phyloP scores from a whole-genome alignment of 2,329 filamentous ascomycete species.

The Ophiostoma piceae region DNA sequence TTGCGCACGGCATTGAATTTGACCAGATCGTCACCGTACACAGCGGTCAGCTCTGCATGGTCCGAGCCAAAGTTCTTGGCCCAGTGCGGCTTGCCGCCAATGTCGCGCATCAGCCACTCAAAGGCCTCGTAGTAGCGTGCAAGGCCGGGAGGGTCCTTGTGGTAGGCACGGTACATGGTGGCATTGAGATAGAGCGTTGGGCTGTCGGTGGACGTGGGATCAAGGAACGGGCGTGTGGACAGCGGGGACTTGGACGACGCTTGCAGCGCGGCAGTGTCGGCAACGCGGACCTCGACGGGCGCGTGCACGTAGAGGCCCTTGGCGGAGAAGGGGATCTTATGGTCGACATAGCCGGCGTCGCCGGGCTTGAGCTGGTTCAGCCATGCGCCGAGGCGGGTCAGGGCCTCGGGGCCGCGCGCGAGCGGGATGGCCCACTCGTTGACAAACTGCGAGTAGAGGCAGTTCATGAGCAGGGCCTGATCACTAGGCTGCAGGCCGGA shows the following conservation, averaged over 20 bases:
- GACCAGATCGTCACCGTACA: conserved; percentile 58
- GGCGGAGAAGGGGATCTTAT: conserved; percentile 63
- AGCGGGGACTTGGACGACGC: conserved; percentile 30
- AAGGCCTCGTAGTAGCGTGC: conserved; percentile 72
- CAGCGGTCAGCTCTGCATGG: conserved; percentile 49
- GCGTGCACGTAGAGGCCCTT: conserved; percentile 69
- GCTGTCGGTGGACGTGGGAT: conserved; percentile 56
- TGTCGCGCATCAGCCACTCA: conserved; percentile 73
- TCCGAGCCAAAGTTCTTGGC: conserved; percentile 68
- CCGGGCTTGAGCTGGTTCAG: conserved; percentile 58
- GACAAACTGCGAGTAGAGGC: conserved; percentile 95
- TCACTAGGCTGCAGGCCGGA: conserved; percentile 73
- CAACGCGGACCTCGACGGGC: conserved; percentile 71
- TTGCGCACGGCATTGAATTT: conserved; percentile 60
- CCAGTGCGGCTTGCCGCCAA: conserved; percentile 72
- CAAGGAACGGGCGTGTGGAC: conserved; percentile 42
- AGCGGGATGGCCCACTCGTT: conserved; percentile 97
- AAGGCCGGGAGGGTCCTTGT: conserved; percentile 62
- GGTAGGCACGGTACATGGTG: conserved; percentile 70
- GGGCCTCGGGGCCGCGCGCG: conserved; percentile 76
- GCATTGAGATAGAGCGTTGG: conserved; percentile 76
- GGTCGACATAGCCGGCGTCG: conserved; percentile 52
- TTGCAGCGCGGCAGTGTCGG: conserved; percentile 49
- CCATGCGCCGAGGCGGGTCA: conserved; percentile 80
- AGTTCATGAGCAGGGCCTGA: conserved; percentile 87